Evolutionary conservation across 192 early-diverging fungal genomes (phyloP).

Genomic region (Dissophora globulifera): DNA sequence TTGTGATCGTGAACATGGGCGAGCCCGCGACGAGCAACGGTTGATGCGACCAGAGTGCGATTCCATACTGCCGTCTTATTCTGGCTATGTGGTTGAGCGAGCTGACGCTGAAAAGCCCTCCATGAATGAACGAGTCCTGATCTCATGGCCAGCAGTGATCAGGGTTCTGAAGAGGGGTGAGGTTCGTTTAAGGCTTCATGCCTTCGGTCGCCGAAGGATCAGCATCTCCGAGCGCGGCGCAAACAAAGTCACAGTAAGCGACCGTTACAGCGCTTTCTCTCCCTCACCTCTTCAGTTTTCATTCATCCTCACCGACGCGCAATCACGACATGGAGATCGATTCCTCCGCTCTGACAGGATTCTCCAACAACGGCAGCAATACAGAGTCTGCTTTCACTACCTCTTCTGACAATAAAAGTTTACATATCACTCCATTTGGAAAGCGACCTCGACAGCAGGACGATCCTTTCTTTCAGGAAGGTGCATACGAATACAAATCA

Average conservation of each 20-base stretch:
- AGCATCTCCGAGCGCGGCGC: too few species aligned
- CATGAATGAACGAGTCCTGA: slow-evolving; percentile 18
- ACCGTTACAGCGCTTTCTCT: too few species aligned
- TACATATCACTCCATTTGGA: background rate
- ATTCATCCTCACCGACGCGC: background rate
- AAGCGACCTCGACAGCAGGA: slow-evolving; percentile 36
- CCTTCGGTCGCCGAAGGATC: too few species aligned
- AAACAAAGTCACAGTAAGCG: too few species aligned
- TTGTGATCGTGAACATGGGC: slow-evolving; percentile 42
- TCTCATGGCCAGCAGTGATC: background rate
- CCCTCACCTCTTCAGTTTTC: too few species aligned
- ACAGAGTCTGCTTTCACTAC: background rate
- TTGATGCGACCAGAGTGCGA: background rate
- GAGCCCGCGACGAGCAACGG: background rate
- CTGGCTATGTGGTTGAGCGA: background rate
- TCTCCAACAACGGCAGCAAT: background rate
- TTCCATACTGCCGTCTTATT: background rate
- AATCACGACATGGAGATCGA: slow-evolving; percentile 17
- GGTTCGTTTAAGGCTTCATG: too few species aligned
- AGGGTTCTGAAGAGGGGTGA: background rate
- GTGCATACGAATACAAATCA: slow-evolving; percentile 39
- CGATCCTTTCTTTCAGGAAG: slow-evolving; percentile 51
- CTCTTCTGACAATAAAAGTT: background rate
- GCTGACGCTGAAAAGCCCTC: background rate
- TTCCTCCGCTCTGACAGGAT: background rate